Percentiles rank a stretch among this genome's conserved stretches.
phyloP scores from a whole-genome alignment of 2,329 filamentous ascomycete species.

The Penicillium glabrum region DNA sequence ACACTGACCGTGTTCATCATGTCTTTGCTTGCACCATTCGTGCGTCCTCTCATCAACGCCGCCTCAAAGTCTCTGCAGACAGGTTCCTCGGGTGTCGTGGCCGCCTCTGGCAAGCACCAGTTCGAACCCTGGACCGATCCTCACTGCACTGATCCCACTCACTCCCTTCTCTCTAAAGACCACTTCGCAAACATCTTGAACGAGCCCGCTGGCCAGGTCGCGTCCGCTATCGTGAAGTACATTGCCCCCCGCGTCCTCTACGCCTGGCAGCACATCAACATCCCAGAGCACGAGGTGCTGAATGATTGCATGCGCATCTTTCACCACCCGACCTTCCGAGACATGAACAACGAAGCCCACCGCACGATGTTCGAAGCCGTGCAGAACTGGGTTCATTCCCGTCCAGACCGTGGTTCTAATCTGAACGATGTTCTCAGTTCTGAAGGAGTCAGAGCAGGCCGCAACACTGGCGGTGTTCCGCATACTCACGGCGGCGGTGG shows the following conservation, averaged over 20 bases:
- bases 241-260: constrained; percentile 84
- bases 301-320: constrained; percentile 79
- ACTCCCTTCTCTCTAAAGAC: constrained; percentile 81
- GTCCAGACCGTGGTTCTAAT: constrained; percentile 63
- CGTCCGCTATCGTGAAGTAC: constrained; percentile 77
- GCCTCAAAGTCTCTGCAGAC: constrained; percentile 82
- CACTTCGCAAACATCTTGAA: constrained; percentile 80
- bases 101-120: constrained; percentile 70
- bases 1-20: constrained; percentile 89
- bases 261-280: constrained; percentile 85
- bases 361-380: constrained; percentile 87
- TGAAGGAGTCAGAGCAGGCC: constrained; percentile 76
- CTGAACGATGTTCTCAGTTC: constrained; percentile 77
- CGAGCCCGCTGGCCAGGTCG: constrained; percentile 72
- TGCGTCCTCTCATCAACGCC: constrained; percentile 85
- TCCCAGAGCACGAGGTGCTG: constrained; percentile 79
- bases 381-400: constrained; percentile 72
- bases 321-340: constrained; percentile 83
- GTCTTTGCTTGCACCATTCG: constrained; percentile 84
- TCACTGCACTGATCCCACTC: constrained; percentile 73
- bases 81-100: constrained; percentile 72
- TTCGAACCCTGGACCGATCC: constrained; percentile 79
- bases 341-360: constrained; percentile 76
- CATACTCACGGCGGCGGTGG: constrained; percentile 34
- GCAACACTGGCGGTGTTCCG: constrained; percentile 56